Base-by-base conservation (phyloP, 2,329 filamentous ascomycete genomes). In the Colletotrichum viniferum region DNA sequence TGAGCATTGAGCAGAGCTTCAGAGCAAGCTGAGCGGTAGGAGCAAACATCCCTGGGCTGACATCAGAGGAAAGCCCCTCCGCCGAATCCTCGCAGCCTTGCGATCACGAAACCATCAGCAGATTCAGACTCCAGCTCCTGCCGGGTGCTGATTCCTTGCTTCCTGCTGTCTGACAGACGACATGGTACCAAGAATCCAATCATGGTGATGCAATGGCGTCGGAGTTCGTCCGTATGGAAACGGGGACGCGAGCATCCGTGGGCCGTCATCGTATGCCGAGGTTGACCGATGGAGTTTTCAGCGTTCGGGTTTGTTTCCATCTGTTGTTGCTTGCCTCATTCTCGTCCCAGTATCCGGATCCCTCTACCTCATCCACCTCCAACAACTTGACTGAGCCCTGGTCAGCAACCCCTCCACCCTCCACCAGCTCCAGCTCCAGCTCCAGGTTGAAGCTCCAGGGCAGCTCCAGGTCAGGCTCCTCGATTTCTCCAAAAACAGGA, bases 61-160 rank as follows among this genome's bases (percentile, higher is more conserved):
- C 56, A 62, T 69, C 67, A 69, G 56, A 69, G 66, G n/a, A 52
- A 13, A n/a, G 24, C 36, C 48, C 64, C 65, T 38, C 21, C 24
- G 26, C 21, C 32, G n/a, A 28, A 36, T 43, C 48, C 34, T 58
- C 65, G 28, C 71, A 71, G 71, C 71, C 71, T 71, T 66, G 72
- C 38, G 32, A 71, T 62, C 36, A 72, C 52, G 61, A 62, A 62
- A 67, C 26, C 68, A 64, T 67, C 68, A 71, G 72, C 68, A 55
- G 26, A 66, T 71, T 69, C 24, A 48, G 56, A 52, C 43, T 38
- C 48, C 26, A 38, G 61, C 58, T 36, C n/a, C n/a, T 30, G 21
- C 34, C 14, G n/a, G 48, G 67, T 21, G 34, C 18, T 18, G 21
- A 21, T 67, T 16, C 38, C 26, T 26, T 52, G 69, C 34, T 58